phyloP scores from a whole-genome alignment of 768 basidiomycete genomes.

The Macrolepiota dolichaula region DNA sequence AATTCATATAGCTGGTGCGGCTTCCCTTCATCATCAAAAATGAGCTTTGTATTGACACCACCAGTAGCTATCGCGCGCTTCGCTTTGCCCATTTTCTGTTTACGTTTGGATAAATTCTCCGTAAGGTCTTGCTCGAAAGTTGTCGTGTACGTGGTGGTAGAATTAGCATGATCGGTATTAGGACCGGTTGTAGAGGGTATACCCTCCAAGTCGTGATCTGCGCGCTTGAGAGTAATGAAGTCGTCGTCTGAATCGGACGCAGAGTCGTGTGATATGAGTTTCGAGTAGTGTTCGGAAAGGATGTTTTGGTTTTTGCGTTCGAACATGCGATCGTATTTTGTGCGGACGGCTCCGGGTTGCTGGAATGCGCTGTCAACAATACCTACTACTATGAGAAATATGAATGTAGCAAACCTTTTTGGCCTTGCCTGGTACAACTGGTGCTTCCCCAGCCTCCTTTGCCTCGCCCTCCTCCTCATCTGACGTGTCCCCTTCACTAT shows the following conservation, averaged over 20 bases:
- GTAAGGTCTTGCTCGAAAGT: conserved; percentile 21
- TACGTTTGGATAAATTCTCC: conserved; percentile 79
- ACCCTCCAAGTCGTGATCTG: conserved; percentile 66
- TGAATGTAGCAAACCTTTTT: conserved; percentile 35
- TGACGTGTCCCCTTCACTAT: conserved; percentile 9
- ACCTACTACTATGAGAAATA: background rate
- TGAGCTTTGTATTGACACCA: conserved; percentile 63
- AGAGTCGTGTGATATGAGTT: conserved; percentile 72
- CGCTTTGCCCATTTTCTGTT: conserved; percentile 68
- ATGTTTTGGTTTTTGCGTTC: conserved; percentile 93
- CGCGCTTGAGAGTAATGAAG: conserved; percentile 93
- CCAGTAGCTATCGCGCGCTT: conserved; percentile 72
- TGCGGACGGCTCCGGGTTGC: conserved; percentile 54
- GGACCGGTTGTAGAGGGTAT: conserved; percentile 4
- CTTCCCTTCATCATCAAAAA: conserved; percentile 88
- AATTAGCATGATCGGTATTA: background rate
- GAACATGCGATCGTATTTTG: conserved; percentile 98
- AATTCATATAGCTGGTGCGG: conserved; percentile 84
- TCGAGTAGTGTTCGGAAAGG: conserved; percentile 85
- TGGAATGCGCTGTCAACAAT: background rate
- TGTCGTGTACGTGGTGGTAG: background rate
- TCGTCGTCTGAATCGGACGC: conserved; percentile 66
- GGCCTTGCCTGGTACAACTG: conserved; percentile 20
- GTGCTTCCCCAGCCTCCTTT: conserved; percentile 18
- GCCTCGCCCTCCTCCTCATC: conserved; percentile 19